phyloP scores from a whole-genome alignment of 2,329 filamentous ascomycete species.

The Teratosphaeria pseudoeucalypti region DNA sequence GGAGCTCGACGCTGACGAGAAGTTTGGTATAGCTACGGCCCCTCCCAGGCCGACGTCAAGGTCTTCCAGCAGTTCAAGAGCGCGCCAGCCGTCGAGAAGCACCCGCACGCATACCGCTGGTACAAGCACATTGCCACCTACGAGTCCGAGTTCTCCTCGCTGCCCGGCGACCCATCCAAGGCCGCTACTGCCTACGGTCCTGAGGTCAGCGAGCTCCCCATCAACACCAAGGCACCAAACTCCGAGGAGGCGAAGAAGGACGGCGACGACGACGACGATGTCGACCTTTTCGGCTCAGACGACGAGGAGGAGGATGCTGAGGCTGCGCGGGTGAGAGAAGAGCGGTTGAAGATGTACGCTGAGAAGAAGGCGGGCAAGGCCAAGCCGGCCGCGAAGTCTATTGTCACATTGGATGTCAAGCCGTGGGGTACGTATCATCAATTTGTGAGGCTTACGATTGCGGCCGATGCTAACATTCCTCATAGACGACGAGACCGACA shows the following conservation, averaged over 20 bases:
- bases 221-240: constrained; percentile 74
- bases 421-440: constrained; percentile 70
- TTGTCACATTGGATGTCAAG: constrained; percentile 94
- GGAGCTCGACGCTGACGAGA: constrained; percentile 3
- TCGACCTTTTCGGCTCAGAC: constrained; percentile 88
- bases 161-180: constrained; percentile 85
- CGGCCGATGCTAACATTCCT: constrained; percentile 12
- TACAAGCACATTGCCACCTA: constrained; percentile 97
- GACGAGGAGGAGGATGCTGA: constrained; percentile 91
- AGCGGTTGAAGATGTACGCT: constrained; percentile 84
- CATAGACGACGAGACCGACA: constrained; percentile 66
- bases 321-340: constrained; percentile 72
- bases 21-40: constrained; percentile 41
- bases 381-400: constrained; percentile 89
- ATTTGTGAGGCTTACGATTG: neutral
- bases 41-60: constrained; percentile 92
- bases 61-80: constrained; percentile 80
- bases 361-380: constrained; percentile 93
- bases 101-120: constrained; percentile 91
- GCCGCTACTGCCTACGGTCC: constrained; percentile 85
- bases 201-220: constrained; percentile 61
- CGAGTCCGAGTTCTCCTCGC: constrained; percentile 82
- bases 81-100: constrained; percentile 71
- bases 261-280: constrained; percentile 61
- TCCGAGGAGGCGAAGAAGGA: constrained; percentile 45